Evolutionary conservation across 129 eudicot genomes (phyloP).

Genomic region (Flaveria trinervia): DNA sequence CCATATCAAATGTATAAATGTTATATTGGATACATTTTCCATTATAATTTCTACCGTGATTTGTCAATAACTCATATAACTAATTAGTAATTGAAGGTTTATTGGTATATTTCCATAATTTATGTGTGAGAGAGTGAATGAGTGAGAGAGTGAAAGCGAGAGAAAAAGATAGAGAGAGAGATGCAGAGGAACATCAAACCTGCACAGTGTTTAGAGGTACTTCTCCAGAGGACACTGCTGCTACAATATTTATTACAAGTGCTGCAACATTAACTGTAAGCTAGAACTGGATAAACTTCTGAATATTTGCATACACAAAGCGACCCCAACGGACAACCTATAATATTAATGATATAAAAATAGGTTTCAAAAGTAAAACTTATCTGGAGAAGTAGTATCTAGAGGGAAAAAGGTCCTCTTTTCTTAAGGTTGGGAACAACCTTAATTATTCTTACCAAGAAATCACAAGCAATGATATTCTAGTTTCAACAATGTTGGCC

Average conservation of each 20-base stretch:
- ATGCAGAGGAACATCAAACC: conserved; percentile 38
- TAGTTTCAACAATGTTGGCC: not conserved
- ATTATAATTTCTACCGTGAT: not conserved
- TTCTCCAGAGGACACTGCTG: conserved; percentile 86
- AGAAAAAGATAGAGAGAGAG: not conserved
- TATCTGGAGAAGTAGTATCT: not conserved
- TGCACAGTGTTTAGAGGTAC: conserved; percentile 87
- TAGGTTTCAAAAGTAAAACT: conserved; percentile 9
- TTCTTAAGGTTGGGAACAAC: not conserved
- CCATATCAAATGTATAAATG: not conserved
- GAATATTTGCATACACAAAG: conserved; percentile 95
- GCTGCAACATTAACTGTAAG: conserved; percentile 97
- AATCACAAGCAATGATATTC: not conserved
- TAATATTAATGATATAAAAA: conserved; percentile 11
- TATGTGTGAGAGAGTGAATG: no score
- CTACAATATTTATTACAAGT: conserved; percentile 82
- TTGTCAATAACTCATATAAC: not conserved
- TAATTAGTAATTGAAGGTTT: not conserved
- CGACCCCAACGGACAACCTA: conserved; percentile 99
- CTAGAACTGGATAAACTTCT: conserved; percentile 96
- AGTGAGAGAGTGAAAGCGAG: not conserved
- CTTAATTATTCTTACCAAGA: not conserved
- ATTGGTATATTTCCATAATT: not conserved
- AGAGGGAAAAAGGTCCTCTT: not conserved
- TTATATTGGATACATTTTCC: not conserved